Percentiles rank a stretch among this genome's conserved stretches.
These are phyloP conservation scores for Lasiosphaeria ovina DNA, from an alignment of 495 filamentous ascomycete species.

Conservation along the genomic window DNA sequence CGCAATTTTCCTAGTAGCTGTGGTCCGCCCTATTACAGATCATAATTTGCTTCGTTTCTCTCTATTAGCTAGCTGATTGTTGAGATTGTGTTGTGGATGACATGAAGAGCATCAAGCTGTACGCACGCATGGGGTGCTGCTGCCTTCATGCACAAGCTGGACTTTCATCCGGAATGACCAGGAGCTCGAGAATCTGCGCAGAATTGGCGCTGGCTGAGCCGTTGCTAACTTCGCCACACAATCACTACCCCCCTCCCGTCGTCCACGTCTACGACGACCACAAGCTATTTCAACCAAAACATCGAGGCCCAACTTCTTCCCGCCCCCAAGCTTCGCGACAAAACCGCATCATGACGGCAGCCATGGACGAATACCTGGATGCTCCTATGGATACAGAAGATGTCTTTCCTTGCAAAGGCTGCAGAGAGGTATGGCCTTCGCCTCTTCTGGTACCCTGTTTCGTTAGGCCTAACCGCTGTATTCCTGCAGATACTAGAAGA, in stretches of 20 bases:
- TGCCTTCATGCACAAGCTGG: slow-evolving; percentile 96
- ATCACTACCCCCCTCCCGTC: slow-evolving; percentile 29
- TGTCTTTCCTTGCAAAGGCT: slow-evolving; percentile 93
- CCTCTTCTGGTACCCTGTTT: neutral
- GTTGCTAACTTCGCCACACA: slow-evolving; percentile 72
- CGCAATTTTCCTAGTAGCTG: slow-evolving; percentile 89
- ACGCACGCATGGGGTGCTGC: slow-evolving; percentile 96
- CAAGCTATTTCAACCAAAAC: neutral
- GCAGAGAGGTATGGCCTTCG: slow-evolving; percentile 72
- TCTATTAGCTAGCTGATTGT: slow-evolving; percentile 96
- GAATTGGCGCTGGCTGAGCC: slow-evolving; percentile 90
- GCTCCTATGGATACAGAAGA: slow-evolving; percentile 87
- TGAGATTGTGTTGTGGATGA: slow-evolving; percentile 98
- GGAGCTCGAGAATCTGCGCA: slow-evolving; percentile 91
- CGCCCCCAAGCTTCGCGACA: neutral
- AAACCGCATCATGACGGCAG: slow-evolving; percentile 10
- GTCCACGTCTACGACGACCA: neutral
- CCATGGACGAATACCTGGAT: slow-evolving; percentile 67
- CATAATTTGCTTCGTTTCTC: slow-evolving; percentile 84
- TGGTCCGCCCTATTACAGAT: slow-evolving; percentile 99
- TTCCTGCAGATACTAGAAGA: slow-evolving; percentile 77
- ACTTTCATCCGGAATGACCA: slow-evolving; percentile 91
- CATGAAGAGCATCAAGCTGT: slow-evolving; percentile 99
- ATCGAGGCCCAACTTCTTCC: neutral
- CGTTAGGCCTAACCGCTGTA: slow-evolving; percentile 9